Evolutionary conservation across 2,329 filamentous ascomycete genomes (phyloP), one percentile per base, ranked within the genome.

Genomic region (Cadophora luteo-olivacea): DNA sequence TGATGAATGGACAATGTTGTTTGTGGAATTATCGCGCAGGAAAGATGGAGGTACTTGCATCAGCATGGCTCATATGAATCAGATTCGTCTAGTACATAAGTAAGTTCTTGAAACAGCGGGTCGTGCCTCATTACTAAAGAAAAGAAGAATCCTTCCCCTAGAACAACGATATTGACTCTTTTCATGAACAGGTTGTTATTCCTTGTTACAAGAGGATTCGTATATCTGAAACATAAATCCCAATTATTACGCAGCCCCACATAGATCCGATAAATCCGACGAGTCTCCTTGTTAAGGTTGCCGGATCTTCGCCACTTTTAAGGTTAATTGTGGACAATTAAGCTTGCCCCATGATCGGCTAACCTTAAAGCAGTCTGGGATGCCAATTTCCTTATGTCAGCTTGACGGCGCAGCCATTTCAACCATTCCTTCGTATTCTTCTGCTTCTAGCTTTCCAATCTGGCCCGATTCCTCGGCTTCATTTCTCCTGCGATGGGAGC

Each of bases 311-410:
- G 24, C 3, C 14, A 55, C 9, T 8, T 49, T 45, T 54, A 54
- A 55, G 52, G 52, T 55, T n/a, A 49, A 8, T 6, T 16, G 12
- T 19, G 14, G 7, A 1, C n/a, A 49, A n/a, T 22, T 49, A 22
- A 22, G 45, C 5, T 49, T 49, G 45, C 45, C 41, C 19, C 45
- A 49, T 49, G 19, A 19, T 8, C 52, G 25, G 29, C 52, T 55
- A 55, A 33, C 14, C 52, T 33, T 54, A n/a, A n/a, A 55, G 52
- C 6, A 33, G 52, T 14, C 8, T 55, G 45, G 45, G n/a, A 2
- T 19, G 52, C 29, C 52, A 55, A n/a, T 9, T n/a, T 33, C 19
- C 12, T 55, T 55, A 55, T 55, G 52, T 55, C 52, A 55, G 52
- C 52, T 33, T 33, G 33, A 38, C 33, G 55, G 55, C 33, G 55